Conservation (phyloP, 2,329 filamentous ascomycete genomes). For the Graphium sp. region DNA sequence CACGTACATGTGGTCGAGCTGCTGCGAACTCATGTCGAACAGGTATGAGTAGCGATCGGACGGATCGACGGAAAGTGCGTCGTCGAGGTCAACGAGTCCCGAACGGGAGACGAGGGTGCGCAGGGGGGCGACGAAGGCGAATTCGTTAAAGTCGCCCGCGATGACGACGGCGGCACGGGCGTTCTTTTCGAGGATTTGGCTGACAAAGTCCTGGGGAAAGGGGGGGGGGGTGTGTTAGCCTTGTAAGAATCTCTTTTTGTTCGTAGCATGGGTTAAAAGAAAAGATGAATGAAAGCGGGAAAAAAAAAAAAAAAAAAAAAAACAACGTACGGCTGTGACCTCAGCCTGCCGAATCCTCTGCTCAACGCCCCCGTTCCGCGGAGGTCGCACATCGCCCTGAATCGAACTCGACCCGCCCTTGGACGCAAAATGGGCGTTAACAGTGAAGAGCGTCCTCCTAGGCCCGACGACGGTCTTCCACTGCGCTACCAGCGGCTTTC, state of each 20-base stretch:
- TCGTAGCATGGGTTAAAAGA: neutral
- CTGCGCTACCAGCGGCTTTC: constrained; percentile 50
- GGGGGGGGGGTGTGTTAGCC: no score
- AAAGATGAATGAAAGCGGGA: neutral
- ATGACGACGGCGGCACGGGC: constrained; percentile 37
- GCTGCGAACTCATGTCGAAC: constrained; percentile 52
- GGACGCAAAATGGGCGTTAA: constrained; percentile 52
- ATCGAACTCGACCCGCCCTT: constrained; percentile 50
- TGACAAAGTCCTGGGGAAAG: constrained; percentile 29
- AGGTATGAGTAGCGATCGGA: constrained; percentile 55
- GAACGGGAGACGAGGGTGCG: constrained; percentile 33
- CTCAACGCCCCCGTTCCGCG: constrained; percentile 46
- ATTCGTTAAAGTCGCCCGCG: constrained; percentile 60
- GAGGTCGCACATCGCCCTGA: constrained; percentile 48
- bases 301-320: no score
- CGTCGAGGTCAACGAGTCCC: constrained; percentile 44
- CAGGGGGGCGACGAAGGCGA: constrained; percentile 43
- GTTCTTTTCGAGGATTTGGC: constrained; percentile 38
- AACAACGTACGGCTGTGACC: constrained; percentile 32
- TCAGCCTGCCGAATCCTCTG: constrained; percentile 38
- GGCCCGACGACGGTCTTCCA: constrained; percentile 41
- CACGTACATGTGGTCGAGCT: constrained; percentile 55
- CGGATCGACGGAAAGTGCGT: constrained; percentile 29
- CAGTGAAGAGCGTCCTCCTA: constrained; percentile 44
- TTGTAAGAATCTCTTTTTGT: neutral